Conservation (phyloP, 768 basidiomycete genomes). For the Pilatotrama ljubarskyi region DNA sequence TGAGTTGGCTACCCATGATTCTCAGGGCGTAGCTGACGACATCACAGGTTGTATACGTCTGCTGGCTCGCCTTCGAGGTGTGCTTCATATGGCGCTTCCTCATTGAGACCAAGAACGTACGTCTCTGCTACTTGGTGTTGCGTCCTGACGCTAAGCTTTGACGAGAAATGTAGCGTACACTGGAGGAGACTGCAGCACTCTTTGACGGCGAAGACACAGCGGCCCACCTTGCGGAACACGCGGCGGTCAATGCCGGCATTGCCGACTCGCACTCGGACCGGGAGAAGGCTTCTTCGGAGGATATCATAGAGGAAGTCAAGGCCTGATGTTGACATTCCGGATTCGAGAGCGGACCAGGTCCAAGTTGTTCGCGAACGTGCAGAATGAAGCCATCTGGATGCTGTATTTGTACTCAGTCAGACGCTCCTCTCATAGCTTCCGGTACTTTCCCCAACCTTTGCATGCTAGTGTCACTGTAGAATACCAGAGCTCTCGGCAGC, state of each 20-base stretch:
- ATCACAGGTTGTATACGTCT: constrained; percentile 37
- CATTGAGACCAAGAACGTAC: constrained; percentile 41
- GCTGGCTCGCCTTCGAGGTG: constrained; percentile 43
- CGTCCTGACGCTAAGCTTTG: not conserved
- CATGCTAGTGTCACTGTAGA: not conserved
- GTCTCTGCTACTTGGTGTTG: not conserved
- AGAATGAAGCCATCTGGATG: not conserved
- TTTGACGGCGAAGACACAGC: constrained; percentile 35
- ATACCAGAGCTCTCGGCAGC: not conserved
- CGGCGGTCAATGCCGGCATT: constrained; percentile 21
- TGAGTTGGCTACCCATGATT: constrained; percentile 7
- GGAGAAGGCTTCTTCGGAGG: constrained; percentile 25
- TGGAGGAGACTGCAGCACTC: constrained; percentile 38
- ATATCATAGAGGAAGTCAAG: constrained; percentile 26
- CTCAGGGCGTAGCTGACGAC: not conserved
- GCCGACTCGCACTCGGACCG: constrained; percentile 24
- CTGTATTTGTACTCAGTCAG: constrained; percentile 11
- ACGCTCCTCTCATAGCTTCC: not conserved
- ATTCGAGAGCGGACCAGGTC: too few species aligned
- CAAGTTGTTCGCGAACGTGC: not conserved
- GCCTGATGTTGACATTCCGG: not conserved
- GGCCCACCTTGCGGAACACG: constrained; percentile 22
- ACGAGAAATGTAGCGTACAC: constrained; percentile 27
- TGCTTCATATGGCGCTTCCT: constrained; percentile 40
- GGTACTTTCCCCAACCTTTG: not conserved